phyloP scores from a whole-genome alignment of 2,329 filamentous ascomycete genomes.

The Cytospora piceicola region DNA sequence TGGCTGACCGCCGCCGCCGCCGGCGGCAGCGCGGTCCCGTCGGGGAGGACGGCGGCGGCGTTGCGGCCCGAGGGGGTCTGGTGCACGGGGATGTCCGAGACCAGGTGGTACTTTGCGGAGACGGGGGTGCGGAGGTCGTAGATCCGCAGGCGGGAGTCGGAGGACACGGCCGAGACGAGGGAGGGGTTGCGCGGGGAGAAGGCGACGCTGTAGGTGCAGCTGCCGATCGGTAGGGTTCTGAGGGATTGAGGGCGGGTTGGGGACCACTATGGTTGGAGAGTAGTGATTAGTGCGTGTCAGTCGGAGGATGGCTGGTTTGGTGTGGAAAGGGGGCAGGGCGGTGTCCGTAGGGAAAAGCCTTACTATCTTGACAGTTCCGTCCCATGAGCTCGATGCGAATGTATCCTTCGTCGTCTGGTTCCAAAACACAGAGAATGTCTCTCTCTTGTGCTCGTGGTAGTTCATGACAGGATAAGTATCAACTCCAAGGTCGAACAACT shows the following conservation, averaged over 20 bases:
- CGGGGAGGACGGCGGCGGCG: conserved; percentile 46
- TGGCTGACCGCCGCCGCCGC: conserved; percentile 49
- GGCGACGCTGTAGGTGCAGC: conserved; percentile 90
- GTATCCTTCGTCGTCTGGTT: conserved; percentile 88
- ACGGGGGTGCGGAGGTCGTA: conserved; percentile 90
- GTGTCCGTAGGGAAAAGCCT: conserved; percentile 33
- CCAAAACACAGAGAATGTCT: conserved; percentile 93
- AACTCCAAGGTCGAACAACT: conserved; percentile 86
- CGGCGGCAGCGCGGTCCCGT: conserved; percentile 36
- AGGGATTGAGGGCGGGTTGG: conserved; percentile 76
- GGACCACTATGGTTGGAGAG: conserved; percentile 67
- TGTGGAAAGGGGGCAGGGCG: conserved; percentile 1
- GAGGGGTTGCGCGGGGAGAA: conserved; percentile 89
- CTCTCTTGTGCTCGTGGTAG: conserved; percentile 91
- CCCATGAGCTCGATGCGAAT: conserved; percentile 92
- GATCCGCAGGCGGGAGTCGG: conserved; percentile 85
- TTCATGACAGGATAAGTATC: conserved; percentile 85
- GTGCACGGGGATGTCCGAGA: conserved; percentile 82
- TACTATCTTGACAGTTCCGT: conserved; percentile 90
- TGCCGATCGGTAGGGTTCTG: conserved; percentile 85
- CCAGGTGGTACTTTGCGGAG: conserved; percentile 85
- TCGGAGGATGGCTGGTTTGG: not conserved
- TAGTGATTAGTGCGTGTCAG: not conserved
- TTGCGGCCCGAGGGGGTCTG: conserved; percentile 53
- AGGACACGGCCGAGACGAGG: conserved; percentile 83